Conservation (phyloP, 2,329 filamentous ascomycete species). For the Pseudocercospora pini-densiflorae region DNA sequence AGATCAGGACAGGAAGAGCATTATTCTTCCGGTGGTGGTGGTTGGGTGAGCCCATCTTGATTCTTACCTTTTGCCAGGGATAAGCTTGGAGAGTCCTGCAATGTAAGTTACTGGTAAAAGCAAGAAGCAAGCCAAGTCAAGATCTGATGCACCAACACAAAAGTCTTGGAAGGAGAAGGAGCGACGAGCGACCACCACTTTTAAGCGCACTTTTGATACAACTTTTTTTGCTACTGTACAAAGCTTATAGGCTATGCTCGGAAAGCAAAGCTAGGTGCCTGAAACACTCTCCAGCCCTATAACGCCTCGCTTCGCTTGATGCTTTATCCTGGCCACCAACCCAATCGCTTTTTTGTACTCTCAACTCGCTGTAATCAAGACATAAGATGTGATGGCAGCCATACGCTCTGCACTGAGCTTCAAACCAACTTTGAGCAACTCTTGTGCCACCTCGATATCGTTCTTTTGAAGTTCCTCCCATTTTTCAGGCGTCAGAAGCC, state of each 20-base stretch:
- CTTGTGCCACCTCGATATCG: conserved; percentile 77
- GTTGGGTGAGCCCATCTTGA: neutral
- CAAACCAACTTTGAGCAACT: conserved; percentile 83
- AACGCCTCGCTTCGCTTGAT: neutral
- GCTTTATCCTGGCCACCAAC: neutral
- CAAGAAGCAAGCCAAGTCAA: neutral
- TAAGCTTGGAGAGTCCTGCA: neutral
- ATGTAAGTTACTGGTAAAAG: neutral
- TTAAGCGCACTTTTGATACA: neutral
- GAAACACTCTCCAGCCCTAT: neutral
- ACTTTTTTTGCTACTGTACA: too few relatives aligned
- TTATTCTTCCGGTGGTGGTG: neutral
- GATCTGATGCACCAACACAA: neutral
- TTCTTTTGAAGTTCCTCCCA: conserved; percentile 76
- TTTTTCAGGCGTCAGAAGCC: conserved; percentile 73
- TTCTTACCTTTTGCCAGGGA: neutral
- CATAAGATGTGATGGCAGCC: conserved; percentile 65
- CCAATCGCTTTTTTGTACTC: neutral
- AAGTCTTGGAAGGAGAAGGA: neutral
- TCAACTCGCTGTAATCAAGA: conserved; percentile 47
- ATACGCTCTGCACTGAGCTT: conserved; percentile 95
- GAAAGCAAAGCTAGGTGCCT: neutral
- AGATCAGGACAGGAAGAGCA: neutral
- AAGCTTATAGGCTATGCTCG: neutral
- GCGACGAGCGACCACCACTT: neutral